phyloP scores from a whole-genome alignment of 176 grass and related monocot genomes.

The Pontederia crassipes region DNA sequence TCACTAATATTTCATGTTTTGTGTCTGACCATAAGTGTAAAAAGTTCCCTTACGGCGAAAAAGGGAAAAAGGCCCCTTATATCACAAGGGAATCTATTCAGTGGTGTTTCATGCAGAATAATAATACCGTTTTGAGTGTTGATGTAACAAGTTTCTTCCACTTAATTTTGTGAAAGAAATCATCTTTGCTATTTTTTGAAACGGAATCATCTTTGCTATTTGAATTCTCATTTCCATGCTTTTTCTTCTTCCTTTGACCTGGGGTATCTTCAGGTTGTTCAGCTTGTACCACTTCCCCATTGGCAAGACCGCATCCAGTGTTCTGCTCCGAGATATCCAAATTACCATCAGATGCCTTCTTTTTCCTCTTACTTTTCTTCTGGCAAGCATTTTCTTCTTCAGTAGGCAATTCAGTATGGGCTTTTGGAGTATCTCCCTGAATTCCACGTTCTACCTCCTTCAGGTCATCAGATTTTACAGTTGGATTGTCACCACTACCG shows the following conservation, averaged over 20 bases:
- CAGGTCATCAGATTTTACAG: conserved; percentile 16
- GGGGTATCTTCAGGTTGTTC: conserved; percentile 16
- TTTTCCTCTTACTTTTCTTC: conserved; percentile 64
- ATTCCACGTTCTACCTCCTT: not conserved
- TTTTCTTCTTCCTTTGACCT: conserved; percentile 37
- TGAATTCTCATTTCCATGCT: conserved; percentile 1
- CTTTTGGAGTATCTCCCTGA: conserved; percentile 1
- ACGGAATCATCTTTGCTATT: conserved; percentile 23
- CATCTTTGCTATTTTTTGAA: conserved; percentile 23
- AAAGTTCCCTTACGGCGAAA: not conserved
- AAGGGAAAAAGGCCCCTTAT: no score
- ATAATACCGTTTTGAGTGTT: conserved; percentile 43
- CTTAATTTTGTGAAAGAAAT: conserved; percentile 47
- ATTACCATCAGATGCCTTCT: conserved; percentile 20
- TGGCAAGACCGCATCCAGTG: not conserved
- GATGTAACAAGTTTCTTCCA: conserved; percentile 90
- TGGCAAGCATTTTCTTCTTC: conserved; percentile 19
- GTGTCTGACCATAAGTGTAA: not conserved
- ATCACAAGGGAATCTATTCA: not conserved
- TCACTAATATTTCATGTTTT: no score
- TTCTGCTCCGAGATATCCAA: conserved; percentile 23
- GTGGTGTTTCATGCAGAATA: not conserved
- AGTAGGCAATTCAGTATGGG: not conserved
- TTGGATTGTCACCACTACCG: conserved; percentile 19
- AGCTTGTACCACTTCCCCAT: conserved; percentile 39